Percentiles rank a stretch among this genome's conserved stretches.
phyloP scores from a whole-genome alignment of 441 rosid genomes.

The Populus hybrid region DNA sequence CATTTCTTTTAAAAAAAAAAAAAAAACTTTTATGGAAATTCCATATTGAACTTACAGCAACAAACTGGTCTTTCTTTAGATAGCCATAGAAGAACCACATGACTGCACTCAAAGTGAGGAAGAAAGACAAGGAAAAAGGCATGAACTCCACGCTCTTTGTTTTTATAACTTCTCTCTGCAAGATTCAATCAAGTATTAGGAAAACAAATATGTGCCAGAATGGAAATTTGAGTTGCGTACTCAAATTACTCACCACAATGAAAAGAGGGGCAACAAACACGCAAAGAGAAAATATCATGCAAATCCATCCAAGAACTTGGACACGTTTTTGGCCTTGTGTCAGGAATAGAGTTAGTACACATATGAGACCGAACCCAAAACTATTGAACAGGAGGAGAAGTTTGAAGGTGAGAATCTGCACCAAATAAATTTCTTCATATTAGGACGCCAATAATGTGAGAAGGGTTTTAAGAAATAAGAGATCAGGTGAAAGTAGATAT shows the following conservation, averaged over 20 bases:
- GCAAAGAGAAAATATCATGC: constrained; percentile 57
- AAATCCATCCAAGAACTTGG: constrained; percentile 63
- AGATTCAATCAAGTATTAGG: neutral
- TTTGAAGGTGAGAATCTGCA: constrained; percentile 51
- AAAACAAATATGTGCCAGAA: neutral
- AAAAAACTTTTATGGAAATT: neutral
- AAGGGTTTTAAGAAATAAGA: neutral
- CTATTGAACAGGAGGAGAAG: constrained; percentile 46
- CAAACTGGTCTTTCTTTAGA: constrained; percentile 47
- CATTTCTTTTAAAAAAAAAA: too few species aligned
- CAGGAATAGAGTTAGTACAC: constrained; percentile 39
- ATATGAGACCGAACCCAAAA: constrained; percentile 54
- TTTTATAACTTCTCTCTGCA: constrained; percentile 70
- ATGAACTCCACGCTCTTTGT: constrained; percentile 85
- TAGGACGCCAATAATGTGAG: neutral
- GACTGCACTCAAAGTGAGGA: constrained; percentile 69
- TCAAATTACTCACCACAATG: constrained; percentile 43
- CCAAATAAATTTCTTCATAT: neutral
- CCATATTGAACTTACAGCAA: constrained; percentile 46
- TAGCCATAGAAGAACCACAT: constrained; percentile 82
- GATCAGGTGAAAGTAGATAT: constrained; percentile 16
- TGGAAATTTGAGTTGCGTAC: too few species aligned
- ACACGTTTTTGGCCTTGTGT: constrained; percentile 39
- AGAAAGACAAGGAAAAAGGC: constrained; percentile 70
- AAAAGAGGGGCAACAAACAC: constrained; percentile 77